Base-by-base conservation (phyloP, 768 basidiomycete genomes). In the Termitomyces sp. region DNA sequence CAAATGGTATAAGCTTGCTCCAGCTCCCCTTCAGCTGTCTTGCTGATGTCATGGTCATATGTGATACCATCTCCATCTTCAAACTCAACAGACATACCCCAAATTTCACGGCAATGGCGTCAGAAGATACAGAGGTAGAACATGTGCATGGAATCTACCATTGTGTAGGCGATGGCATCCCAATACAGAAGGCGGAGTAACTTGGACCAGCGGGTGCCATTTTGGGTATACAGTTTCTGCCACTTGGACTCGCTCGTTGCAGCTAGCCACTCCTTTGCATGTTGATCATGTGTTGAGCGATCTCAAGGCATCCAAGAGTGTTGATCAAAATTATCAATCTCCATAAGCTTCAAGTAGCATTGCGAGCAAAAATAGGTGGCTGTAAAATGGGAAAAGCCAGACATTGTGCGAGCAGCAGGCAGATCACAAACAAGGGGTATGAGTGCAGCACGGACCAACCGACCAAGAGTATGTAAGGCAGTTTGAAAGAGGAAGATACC, bases 351-450 rank as follows among this genome's bases (percentile, higher is more conserved):
- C 69, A 55, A 27, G 61, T 56, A 48, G 48, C 69, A 72, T 14
- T 57, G 40, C 5, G 63, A 65, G 55, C 64, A 72, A 51, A 68
- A 67, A 48, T 63, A 58, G 18, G 60, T 64, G 5, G 55, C 52
- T 1, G 58, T 51, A 14, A 61, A 39, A 37, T 52, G 32, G 20
- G 63, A 53, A n/a, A 62, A 62, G 30, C 73, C 72, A 10, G 62
- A 58, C 8, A 70, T 58, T 53, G 71, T 68, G 3, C 68, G 58
- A 16, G 68, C 62, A 32, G 65, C 72, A 14, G 68, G 67, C 55
- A 74, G 62, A 55, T 79, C 74, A 45, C 70, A 72, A 0, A 78
- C 67, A 0, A 75, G 60, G 4, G 73, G 71, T 16, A 74, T 55
- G 5, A 77, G 22, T 33, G 33, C 42, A 5, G 30, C 49, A 1